A percentile compares a stretch with the other conserved stretches of the same genome.
These are phyloP conservation scores for Theobroma cacao DNA, from an alignment of 345 rosid species.

Conservation along the genomic window DNA sequence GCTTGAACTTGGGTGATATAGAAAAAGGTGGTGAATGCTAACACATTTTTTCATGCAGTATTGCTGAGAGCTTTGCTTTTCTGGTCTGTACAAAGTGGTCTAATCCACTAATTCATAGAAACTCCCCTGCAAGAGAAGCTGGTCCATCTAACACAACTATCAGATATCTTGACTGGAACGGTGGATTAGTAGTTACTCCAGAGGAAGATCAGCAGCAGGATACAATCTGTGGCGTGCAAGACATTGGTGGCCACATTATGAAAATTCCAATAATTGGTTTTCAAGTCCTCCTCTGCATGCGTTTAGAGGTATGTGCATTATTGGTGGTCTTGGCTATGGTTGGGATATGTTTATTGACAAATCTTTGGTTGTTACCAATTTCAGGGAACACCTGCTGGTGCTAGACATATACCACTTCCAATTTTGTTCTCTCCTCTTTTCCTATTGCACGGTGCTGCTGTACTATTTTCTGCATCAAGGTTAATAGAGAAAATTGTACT, in stretches of 20 bases:
- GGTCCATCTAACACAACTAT: conserved; percentile 57
- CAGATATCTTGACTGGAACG: conserved; percentile 91
- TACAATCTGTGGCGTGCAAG: conserved; percentile 72
- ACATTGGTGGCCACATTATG: conserved; percentile 93
- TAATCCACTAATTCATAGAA: conserved; percentile 83
- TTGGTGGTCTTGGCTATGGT: conserved; percentile 11
- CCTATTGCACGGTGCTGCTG: conserved; percentile 83
- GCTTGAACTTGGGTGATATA: conserved; percentile 15
- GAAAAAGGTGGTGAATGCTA: conserved; percentile 21
- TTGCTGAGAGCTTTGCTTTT: conserved; percentile 94
- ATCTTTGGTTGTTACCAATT: conserved; percentile 26
- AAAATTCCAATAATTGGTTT: conserved; percentile 84
- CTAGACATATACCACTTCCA: conserved; percentile 74
- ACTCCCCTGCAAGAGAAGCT: conserved; percentile 42
- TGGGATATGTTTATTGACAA: conserved; percentile 22
- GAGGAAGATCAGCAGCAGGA: conserved; percentile 63
- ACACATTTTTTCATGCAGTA: conserved; percentile 46
- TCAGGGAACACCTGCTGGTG: conserved; percentile 93
- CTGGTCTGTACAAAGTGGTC: conserved; percentile 97
- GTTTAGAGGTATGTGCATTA: conserved; percentile 60
- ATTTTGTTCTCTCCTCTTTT: conserved; percentile 84
- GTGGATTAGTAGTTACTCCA: conserved; percentile 67
- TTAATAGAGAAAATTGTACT: conserved; percentile 74
- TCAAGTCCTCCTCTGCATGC: conserved; percentile 92
- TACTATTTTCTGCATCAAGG: conserved; percentile 71